phyloP scores from a whole-genome alignment of 371 early-diverging fungal species.

The Rhizopus delemar region DNA sequence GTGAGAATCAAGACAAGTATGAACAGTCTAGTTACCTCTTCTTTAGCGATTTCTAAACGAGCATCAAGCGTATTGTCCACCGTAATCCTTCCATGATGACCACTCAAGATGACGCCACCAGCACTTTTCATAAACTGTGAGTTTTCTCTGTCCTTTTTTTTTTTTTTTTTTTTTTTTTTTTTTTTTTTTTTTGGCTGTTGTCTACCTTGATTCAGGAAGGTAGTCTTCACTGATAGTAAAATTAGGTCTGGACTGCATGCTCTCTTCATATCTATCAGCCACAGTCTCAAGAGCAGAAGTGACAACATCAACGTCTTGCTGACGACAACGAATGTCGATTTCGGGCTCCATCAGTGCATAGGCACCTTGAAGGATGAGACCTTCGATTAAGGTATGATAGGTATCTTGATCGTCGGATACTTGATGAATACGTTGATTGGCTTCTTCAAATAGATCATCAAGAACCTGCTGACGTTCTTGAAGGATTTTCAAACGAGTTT shows the following conservation, averaged over 20 bases:
- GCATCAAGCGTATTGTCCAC: conserved; percentile 89
- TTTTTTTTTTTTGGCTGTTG: not conserved
- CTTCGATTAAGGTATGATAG: conserved; percentile 66
- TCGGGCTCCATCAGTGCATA: conserved; percentile 83
- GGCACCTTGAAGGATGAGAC: conserved; percentile 80
- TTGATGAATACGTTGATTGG: conserved; percentile 52
- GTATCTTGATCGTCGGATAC: conserved; percentile 55
- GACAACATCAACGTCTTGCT: conserved; percentile 70
- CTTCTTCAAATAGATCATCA: conserved; percentile 74
- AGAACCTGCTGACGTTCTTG: conserved; percentile 87
- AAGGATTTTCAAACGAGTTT: conserved; percentile 86
- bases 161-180: conserved; percentile 3
- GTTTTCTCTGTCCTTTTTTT: not conserved
- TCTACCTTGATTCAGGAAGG: conserved; percentile 50
- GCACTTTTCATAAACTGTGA: conserved; percentile 48
- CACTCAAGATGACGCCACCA: conserved; percentile 86
- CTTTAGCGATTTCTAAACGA: conserved; percentile 80
- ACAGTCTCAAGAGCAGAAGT: conserved; percentile 64
- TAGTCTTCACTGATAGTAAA: conserved; percentile 58
- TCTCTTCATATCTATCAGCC: conserved; percentile 59
- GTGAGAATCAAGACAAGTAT: not conserved
- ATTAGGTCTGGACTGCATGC: conserved; percentile 46
- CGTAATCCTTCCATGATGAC: conserved; percentile 76
- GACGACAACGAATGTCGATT: conserved; percentile 71
- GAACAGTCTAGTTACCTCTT: conserved; percentile 30